Percentiles rank a stretch among this genome's conserved stretches.
phyloP scores from a whole-genome alignment of 75 land plant species.

The Pinus albicaulis region DNA sequence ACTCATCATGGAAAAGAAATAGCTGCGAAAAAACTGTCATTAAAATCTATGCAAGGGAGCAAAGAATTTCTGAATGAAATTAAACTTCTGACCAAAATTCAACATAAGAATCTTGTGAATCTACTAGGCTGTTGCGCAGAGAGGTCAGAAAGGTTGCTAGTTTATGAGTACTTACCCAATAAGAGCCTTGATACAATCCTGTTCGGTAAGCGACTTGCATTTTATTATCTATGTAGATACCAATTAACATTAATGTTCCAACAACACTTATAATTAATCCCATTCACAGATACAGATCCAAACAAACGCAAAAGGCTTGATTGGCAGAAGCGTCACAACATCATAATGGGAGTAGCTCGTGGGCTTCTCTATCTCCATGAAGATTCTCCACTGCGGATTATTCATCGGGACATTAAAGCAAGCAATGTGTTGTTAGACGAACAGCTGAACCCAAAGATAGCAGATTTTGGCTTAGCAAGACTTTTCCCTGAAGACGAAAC shows the following conservation, averaged over 20 bases:
- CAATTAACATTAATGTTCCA: too few relatives aligned
- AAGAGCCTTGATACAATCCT: slow-evolving; percentile 34
- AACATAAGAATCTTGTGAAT: slow-evolving; percentile 31
- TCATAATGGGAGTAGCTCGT: slow-evolving; percentile 29
- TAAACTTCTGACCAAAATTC: slow-evolving; percentile 21
- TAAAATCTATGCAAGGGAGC: slow-evolving; percentile 22
- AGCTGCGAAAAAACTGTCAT: slow-evolving; percentile 45
- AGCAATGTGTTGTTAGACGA: too few relatives aligned
- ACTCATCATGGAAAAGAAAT: slow-evolving; percentile 38
- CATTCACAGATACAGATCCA: too few relatives aligned
- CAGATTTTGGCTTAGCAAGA: too few relatives aligned
- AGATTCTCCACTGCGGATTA: too few relatives aligned
- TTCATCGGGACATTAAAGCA: too few relatives aligned
- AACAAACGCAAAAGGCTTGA: not conserved
- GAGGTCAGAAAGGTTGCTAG: slow-evolving; percentile 29
- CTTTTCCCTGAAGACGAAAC: too few relatives aligned
- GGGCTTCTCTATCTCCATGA: slow-evolving; percentile 36
- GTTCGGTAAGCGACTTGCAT: not conserved
- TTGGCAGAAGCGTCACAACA: slow-evolving; percentile 27
- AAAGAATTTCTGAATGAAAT: slow-evolving; percentile 44
- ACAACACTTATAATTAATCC: too few relatives aligned
- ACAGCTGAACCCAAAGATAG: too few relatives aligned
- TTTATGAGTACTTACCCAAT: slow-evolving; percentile 53
- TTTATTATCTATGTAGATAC: too few relatives aligned
- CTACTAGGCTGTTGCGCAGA: slow-evolving; percentile 36